Evolutionary conservation across 306 rosid species (phyloP).

Genomic region (Astragalus glycyphyllos): DNA sequence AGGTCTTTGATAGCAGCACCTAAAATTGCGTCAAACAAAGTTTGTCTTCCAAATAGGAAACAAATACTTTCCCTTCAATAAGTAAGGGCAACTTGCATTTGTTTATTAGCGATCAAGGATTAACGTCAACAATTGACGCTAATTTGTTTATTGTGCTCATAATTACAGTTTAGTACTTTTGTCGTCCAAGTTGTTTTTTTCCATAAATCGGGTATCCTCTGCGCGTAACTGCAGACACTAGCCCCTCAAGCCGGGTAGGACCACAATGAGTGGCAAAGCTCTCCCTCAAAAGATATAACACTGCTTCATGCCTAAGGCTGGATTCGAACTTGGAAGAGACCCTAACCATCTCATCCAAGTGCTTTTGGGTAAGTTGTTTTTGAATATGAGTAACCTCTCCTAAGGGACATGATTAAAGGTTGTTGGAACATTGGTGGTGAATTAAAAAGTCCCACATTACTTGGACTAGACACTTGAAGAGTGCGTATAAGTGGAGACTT

Average conservation of each 20-base stretch:
- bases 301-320: too few relatives aligned
- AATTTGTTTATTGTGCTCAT: constrained; percentile 6
- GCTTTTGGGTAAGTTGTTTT: constrained; percentile 15
- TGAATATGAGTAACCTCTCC: constrained; percentile 3
- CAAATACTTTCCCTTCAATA: constrained; percentile 29
- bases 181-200: constrained; percentile 30
- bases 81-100: constrained; percentile 29
- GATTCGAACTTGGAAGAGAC: too few relatives aligned
- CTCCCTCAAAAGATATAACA: too few relatives aligned
- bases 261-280: too few relatives aligned
- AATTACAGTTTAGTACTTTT: neutral
- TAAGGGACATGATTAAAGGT: constrained; percentile 10
- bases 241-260: too few relatives aligned
- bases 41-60: constrained; percentile 35
- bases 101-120: neutral
- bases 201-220: too few relatives aligned
- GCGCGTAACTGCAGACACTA: too few relatives aligned
- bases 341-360: too few relatives aligned
- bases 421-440: too few relatives aligned
- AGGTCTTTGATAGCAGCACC: neutral
- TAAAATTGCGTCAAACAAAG: neutral
- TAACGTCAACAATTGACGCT: neutral
- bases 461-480: too few relatives aligned
- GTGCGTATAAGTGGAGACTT: too few relatives aligned
- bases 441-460: too few relatives aligned